Evolutionary conservation across 768 basidiomycete genomes (phyloP), one percentile per base, ranked within the genome.

Genomic region (Rhodotorula paludigena): DNA sequence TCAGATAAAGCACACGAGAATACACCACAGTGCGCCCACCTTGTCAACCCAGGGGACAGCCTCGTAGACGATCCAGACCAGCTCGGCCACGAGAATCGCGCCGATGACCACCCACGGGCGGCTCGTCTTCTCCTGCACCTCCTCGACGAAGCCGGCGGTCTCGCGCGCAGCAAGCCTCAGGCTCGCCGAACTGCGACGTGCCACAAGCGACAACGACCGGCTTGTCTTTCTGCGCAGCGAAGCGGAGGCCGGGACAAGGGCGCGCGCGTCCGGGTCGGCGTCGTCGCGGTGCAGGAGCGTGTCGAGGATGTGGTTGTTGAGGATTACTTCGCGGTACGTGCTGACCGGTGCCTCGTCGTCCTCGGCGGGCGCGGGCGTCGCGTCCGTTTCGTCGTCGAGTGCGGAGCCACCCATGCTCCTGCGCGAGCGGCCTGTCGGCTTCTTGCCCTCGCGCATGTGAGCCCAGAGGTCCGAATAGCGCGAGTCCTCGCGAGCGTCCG

Each of bases 21-120:
- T 41, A 10, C 15, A 15, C 54, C 7, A 2, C 7, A 39, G n/a
- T n/a, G n/a, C n/a, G n/a, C 62, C n/a, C 30, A 72, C 70, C 42
- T 48, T 54, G 30, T 72, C 60, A 28, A 42, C 49, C 63, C 62
- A 72, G 10, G 70, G 65, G 2, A 72, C 28, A 0, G 66, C 54
- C 25, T 66, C 59, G 32, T 55, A 72, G 2, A 45, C 28, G 35
- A 72, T 38, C 58, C 53, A 72, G 11, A 35, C 42, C 8, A 48
- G 38, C 38, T 72, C 70, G 14, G 63, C 59, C 11, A 28, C 47
- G 8, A 72, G 28, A 25, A 67, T 57, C 5, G 36, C 59, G 1
- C 51, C 30, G 23, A 66, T 54, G 33, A 72, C 23, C n/a, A 63
- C 49, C 70, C 70, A 72, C 2, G 48, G 16, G 23, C 39, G 35